phyloP scores from a whole-genome alignment of 1,284 basidiomycete genomes.

The Sanghuangporus weigelae region DNA sequence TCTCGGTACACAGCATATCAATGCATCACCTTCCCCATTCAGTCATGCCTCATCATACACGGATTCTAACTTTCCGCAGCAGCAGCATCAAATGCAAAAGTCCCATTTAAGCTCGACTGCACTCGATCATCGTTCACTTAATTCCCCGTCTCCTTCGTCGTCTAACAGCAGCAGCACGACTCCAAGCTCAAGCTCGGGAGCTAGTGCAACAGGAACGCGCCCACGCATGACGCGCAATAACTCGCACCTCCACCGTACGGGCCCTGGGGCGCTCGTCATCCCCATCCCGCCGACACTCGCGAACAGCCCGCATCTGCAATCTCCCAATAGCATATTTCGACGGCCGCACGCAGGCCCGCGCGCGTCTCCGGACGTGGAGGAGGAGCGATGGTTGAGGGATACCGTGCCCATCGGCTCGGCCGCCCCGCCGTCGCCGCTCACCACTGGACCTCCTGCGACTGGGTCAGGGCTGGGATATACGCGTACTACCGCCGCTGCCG shows the following conservation, averaged over 20 bases:
- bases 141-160: neutral
- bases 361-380: slow-evolving; percentile 37
- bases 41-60: no score
- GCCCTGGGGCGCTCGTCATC: slow-evolving; percentile 12
- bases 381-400: slow-evolving; percentile 57
- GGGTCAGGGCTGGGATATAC: neutral
- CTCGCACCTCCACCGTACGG: neutral
- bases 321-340: slow-evolving; percentile 44
- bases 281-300: slow-evolving; percentile 55
- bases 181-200: neutral
- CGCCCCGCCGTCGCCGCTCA: neutral
- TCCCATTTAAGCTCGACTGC: no score
- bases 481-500: neutral
- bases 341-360: slow-evolving; percentile 28
- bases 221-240: neutral
- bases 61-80: no score
- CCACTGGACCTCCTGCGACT: neutral
- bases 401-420: slow-evolving; percentile 37
- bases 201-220: neutral
- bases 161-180: neutral
- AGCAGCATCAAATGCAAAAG: no score
- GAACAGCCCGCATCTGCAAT: slow-evolving; percentile 47
- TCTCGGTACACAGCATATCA: no score
- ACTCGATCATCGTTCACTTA: neutral
- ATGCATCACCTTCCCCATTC: no score